These are phyloP conservation scores for Hypoxylon sp. DNA, from an alignment of 2,329 filamentous ascomycete genomes.

Conservation along the genomic window DNA sequence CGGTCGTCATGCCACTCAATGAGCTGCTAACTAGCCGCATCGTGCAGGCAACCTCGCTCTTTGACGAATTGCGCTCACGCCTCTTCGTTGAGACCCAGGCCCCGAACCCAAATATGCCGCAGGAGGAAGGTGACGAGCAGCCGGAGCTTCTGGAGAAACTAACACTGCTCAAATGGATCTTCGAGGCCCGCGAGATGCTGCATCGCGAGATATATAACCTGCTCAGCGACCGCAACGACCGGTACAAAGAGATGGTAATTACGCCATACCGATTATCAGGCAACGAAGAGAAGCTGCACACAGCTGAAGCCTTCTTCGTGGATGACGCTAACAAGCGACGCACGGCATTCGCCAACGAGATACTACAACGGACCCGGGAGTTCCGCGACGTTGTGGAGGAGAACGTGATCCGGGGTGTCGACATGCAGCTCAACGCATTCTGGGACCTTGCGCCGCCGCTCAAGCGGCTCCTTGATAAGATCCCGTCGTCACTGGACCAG, in stretches of 20 bases:
- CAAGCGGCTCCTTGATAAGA: slow-evolving; percentile 80
- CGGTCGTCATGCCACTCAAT: slow-evolving; percentile 87
- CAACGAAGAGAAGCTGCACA: slow-evolving; percentile 82
- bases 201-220: slow-evolving; percentile 89
- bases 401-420: slow-evolving; percentile 88
- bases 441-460: slow-evolving; percentile 97
- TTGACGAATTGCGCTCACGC: slow-evolving; percentile 78
- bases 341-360: slow-evolving; percentile 77
- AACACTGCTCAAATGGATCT: slow-evolving; percentile 95
- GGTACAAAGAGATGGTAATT: slow-evolving; percentile 86
- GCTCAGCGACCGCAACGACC: slow-evolving; percentile 85
- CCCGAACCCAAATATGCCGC: slow-evolving; percentile 82
- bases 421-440: slow-evolving; percentile 92
- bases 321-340: slow-evolving; percentile 82
- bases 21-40: slow-evolving; percentile 83
- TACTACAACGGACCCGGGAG: slow-evolving; percentile 78
- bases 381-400: slow-evolving; percentile 85
- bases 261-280: slow-evolving; percentile 81
- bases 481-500: slow-evolving; percentile 69
- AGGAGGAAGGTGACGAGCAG: slow-evolving; percentile 95
- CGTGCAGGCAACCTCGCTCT: slow-evolving; percentile 78
- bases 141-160: slow-evolving; percentile 95
- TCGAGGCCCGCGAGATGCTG: slow-evolving; percentile 90
- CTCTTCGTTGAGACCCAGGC: slow-evolving; percentile 79
- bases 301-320: slow-evolving; percentile 84